These are phyloP conservation scores for Phytophthora pluvialis DNA, from an alignment of 352 stramenopile species.

Conservation along the genomic window DNA sequence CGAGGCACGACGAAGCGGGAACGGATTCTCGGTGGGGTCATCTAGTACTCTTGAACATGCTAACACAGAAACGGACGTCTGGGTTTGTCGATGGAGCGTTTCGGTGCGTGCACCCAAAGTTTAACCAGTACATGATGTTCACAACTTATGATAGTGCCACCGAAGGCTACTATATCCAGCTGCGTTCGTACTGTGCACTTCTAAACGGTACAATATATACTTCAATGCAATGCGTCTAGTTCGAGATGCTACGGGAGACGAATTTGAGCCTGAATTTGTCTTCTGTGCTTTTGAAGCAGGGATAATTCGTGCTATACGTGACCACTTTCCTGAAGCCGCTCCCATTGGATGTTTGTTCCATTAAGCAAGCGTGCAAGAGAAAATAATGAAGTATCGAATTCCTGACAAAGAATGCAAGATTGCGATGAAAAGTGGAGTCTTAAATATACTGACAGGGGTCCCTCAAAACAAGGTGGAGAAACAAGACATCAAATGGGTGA, in stretches of 20 bases:
- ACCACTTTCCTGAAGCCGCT: conserved; percentile 16
- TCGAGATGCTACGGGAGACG: conserved; percentile 1
- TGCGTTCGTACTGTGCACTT: conserved; percentile 14
- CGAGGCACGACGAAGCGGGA: background rate
- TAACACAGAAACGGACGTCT: conserved; percentile 8
- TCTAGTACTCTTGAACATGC: background rate
- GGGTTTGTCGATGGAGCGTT: conserved; percentile 40
- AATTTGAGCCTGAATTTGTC: conserved; percentile 11
- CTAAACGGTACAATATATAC: conserved; percentile 14
- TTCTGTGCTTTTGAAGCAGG: conserved; percentile 28
- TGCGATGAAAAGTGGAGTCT: conserved; percentile 8
- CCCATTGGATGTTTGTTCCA: conserved; percentile 29
- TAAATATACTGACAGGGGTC: conserved; percentile 23
- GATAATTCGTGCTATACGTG: conserved; percentile 14
- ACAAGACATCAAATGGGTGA: conserved; percentile 9
- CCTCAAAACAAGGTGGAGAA: conserved; percentile 4
- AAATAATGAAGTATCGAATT: conserved; percentile 16
- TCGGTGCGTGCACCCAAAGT: conserved; percentile 11
- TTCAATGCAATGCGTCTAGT: conserved; percentile 27
- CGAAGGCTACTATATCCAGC: conserved; percentile 7
- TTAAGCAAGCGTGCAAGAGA: conserved; percentile 8
- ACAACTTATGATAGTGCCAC: conserved; percentile 18
- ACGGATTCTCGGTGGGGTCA: background rate
- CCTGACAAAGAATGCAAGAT: conserved; percentile 2
- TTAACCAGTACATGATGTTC: conserved; percentile 23